Conservation (phyloP, 768 basidiomycete species). For the Hericium erinaceus region DNA sequence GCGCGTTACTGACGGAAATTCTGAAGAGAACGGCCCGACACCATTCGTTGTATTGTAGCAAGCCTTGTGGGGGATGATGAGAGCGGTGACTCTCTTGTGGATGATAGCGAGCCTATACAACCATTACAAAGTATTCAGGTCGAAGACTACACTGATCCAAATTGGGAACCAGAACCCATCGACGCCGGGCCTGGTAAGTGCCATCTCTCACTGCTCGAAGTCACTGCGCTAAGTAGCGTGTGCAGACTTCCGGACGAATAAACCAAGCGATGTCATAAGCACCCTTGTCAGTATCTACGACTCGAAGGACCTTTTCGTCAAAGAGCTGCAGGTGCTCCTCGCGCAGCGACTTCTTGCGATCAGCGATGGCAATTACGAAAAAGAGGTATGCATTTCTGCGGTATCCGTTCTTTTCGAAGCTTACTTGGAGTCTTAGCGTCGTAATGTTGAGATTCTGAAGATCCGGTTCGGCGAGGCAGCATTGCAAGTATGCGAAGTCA, state of each 20-base stretch:
- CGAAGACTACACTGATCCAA: slow-evolving; percentile 85
- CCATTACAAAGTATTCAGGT: slow-evolving; percentile 65
- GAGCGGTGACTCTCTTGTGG: slow-evolving; percentile 70
- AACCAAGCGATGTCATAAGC: slow-evolving; percentile 88
- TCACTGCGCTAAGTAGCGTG: background rate
- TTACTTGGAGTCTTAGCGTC: slow-evolving; percentile 42
- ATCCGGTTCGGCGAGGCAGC: slow-evolving; percentile 91
- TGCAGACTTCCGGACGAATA: slow-evolving; percentile 87
- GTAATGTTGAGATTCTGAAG: slow-evolving; percentile 91
- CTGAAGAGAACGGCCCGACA: slow-evolving; percentile 75
- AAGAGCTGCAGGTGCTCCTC: slow-evolving; percentile 86
- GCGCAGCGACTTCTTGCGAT: slow-evolving; percentile 80
- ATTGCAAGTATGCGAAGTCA: slow-evolving; percentile 93
- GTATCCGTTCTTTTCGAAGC: background rate
- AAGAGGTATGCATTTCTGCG: slow-evolving; percentile 36
- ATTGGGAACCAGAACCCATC: slow-evolving; percentile 94
- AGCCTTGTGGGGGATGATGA: slow-evolving; percentile 83
- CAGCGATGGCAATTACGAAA: slow-evolving; percentile 70
- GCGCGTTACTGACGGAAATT: background rate
- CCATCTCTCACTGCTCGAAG: background rate
- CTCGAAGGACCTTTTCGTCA: slow-evolving; percentile 92
- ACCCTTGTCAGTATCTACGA: slow-evolving; percentile 97
- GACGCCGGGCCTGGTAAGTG: slow-evolving; percentile 87
- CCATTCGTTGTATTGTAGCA: slow-evolving; percentile 88
- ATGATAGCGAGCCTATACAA: slow-evolving; percentile 75